These are phyloP conservation scores for Tilletia walkeri DNA, from an alignment of 1,284 basidiomycete genomes.

Conservation along the genomic window DNA sequence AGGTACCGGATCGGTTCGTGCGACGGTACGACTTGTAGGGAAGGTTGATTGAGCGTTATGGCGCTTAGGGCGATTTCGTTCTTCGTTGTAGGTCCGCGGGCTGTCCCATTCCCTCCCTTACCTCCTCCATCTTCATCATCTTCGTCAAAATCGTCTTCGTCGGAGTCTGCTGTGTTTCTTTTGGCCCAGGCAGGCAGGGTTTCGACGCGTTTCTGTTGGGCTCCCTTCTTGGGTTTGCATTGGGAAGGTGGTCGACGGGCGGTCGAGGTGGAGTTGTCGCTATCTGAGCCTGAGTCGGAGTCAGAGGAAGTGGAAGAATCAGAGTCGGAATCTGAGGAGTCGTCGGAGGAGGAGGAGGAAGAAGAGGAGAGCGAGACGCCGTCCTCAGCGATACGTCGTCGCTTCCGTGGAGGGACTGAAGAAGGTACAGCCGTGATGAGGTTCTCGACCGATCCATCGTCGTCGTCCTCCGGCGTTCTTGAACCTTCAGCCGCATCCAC, in stretches of 20 bases:
- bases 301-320: slow-evolving; percentile 9
- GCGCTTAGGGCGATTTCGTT: slow-evolving; percentile 33
- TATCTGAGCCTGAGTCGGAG: slow-evolving; percentile 17
- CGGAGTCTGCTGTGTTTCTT: slow-evolving; percentile 16
- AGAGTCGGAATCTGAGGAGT: slow-evolving; percentile 18
- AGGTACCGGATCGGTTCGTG: slow-evolving; percentile 28
- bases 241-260: not conserved
- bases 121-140: slow-evolving; percentile 30
- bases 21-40: slow-evolving; percentile 25
- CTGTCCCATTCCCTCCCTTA: not conserved
- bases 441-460: too few relatives aligned
- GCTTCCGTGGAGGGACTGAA: not conserved
- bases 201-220: not conserved
- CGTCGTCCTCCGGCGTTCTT: not conserved
- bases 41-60: slow-evolving; percentile 30
- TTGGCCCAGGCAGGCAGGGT: not conserved
- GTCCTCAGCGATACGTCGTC: not conserved
- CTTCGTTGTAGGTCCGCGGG: slow-evolving; percentile 36
- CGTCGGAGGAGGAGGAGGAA: slow-evolving; percentile 22
- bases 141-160: slow-evolving; percentile 28
- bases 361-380: slow-evolving; percentile 16
- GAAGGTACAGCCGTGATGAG: too few relatives aligned
- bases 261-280: not conserved
- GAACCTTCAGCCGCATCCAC: not conserved
- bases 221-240: not conserved